phyloP scores from a whole-genome alignment of 2,329 filamentous ascomycete species.

The Microcera coccophila region DNA sequence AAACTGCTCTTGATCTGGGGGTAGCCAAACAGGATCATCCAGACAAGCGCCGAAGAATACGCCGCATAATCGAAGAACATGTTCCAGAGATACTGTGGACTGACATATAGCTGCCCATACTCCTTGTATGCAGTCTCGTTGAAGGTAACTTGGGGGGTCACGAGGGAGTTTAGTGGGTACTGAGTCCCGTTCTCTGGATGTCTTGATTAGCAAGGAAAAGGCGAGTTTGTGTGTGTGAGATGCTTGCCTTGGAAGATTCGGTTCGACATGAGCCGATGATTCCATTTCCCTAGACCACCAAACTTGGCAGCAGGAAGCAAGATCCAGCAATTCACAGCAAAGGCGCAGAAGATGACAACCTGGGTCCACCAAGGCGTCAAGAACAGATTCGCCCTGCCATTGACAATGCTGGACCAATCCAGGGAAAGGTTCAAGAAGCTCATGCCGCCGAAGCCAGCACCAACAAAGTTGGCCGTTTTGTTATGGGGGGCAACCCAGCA shows the following conservation, averaged over 20 bases:
- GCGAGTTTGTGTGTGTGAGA: no score
- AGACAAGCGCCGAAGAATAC: conserved; percentile 54
- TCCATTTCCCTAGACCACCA: conserved; percentile 50
- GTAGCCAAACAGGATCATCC: conserved; percentile 55
- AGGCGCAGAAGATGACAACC: conserved; percentile 52
- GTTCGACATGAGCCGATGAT: conserved; percentile 56
- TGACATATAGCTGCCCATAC: conserved; percentile 54
- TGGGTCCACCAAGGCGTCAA: conserved; percentile 58
- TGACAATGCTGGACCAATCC: conserved; percentile 58
- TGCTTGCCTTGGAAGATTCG: conserved; percentile 40
- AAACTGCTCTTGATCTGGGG: conserved; percentile 44
- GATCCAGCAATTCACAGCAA: conserved; percentile 55
- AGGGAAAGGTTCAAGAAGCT: conserved; percentile 57
- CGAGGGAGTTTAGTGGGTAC: conserved; percentile 33
- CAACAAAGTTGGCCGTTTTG: conserved; percentile 56
- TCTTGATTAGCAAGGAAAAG: neutral
- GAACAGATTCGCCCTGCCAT: conserved; percentile 46
- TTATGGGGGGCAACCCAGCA: conserved; percentile 62
- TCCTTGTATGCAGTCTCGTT: conserved; percentile 47
- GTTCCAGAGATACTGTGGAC: conserved; percentile 53
- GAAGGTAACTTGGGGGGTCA: conserved; percentile 36
- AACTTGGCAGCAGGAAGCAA: conserved; percentile 57
- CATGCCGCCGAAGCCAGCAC: conserved; percentile 59
- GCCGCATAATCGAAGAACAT: conserved; percentile 61
- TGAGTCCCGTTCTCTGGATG: conserved; percentile 29